These are phyloP conservation scores for Otatea glauca DNA, from an alignment of 176 grass and related monocot species.

Conservation along the genomic window DNA sequence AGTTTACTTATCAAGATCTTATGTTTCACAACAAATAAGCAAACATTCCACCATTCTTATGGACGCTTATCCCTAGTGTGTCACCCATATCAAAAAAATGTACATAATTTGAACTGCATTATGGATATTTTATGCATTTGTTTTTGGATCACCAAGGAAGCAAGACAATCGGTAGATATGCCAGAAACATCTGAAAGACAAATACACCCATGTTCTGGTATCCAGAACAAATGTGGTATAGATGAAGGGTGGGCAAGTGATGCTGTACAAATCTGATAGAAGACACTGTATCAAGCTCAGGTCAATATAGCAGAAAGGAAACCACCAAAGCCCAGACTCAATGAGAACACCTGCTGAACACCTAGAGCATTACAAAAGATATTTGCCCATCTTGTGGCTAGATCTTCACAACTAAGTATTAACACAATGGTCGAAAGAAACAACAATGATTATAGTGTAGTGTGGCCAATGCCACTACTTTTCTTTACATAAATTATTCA, in stretches of 20 bases:
- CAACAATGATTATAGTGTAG: background rate
- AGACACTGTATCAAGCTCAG: constrained; percentile 6
- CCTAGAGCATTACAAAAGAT: background rate
- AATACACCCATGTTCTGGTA: background rate
- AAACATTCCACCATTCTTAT: background rate
- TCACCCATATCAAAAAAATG: background rate
- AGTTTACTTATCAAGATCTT: constrained; percentile 15
- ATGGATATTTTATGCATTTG: constrained; percentile 18
- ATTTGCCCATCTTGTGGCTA: background rate
- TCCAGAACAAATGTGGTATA: background rate
- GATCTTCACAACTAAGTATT: background rate
- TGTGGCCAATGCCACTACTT: background rate
- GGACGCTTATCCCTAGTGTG: background rate
- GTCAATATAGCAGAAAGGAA: background rate
- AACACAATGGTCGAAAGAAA: background rate
- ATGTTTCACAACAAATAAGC: background rate
- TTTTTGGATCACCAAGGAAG: background rate
- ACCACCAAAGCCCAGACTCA: background rate
- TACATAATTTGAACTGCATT: constrained; percentile 2
- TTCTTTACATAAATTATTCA: constrained; percentile 26
- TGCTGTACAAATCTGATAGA: background rate
- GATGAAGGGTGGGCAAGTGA: background rate
- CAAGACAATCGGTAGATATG: background rate
- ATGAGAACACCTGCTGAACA: background rate
- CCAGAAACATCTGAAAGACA: background rate